A percentile compares a stretch with the other conserved stretches of the same genome.
Conservation (phyloP, 2,329 filamentous ascomycete species). For the Apiospora kogelbergensis region DNA sequence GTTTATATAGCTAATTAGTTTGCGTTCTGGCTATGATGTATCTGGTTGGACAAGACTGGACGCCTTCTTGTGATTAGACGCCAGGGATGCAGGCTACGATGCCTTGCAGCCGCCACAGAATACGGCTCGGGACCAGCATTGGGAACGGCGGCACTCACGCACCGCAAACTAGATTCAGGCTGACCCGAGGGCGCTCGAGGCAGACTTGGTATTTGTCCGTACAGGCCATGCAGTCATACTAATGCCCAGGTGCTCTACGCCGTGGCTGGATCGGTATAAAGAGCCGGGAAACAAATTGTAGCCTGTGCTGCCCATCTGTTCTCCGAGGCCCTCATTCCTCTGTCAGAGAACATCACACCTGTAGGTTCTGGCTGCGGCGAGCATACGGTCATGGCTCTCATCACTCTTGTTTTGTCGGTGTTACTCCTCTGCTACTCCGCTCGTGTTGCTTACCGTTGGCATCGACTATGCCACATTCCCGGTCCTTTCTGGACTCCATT, state of each 20-base stretch:
- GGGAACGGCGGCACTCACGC: not conserved
- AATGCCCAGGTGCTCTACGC: not conserved
- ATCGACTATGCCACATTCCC: conserved; percentile 1
- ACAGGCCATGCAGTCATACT: not conserved
- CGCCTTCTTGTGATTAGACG: not conserved
- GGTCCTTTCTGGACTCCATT: not conserved
- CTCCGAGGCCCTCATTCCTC: not conserved
- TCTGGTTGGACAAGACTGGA: not conserved
- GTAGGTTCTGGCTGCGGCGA: too few species aligned
- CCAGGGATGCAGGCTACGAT: not conserved
- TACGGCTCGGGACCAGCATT: not conserved
- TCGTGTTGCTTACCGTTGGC: not conserved
- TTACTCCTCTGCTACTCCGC: not conserved
- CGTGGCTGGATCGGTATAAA: not conserved
- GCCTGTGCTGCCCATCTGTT: not conserved
- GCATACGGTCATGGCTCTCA: not conserved
- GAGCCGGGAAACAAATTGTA: not conserved
- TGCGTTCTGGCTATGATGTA: not conserved
- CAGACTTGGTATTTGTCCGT: not conserved
- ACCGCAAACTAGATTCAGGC: not conserved
- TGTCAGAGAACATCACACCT: too few species aligned
- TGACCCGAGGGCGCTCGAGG: not conserved
- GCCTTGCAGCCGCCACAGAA: not conserved
- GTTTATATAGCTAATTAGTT: not conserved
- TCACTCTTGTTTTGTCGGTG: not conserved